phyloP scores from a whole-genome alignment of 2,329 filamentous ascomycete species.

The Calonectria leucothoes region DNA sequence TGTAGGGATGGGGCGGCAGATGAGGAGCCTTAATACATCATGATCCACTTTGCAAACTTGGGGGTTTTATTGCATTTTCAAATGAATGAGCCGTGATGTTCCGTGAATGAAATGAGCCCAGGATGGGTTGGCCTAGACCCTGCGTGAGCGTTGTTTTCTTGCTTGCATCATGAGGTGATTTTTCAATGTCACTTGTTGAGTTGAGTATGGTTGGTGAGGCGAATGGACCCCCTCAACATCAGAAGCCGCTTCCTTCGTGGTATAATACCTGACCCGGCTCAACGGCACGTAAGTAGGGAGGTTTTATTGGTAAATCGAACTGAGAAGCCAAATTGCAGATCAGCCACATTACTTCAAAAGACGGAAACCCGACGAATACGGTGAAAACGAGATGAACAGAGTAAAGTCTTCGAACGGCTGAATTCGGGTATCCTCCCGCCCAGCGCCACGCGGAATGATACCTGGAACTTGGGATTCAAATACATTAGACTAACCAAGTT shows the following conservation, averaged over 20 bases:
- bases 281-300: background rate
- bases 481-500: constrained; percentile 21
- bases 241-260: background rate
- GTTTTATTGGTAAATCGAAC: background rate
- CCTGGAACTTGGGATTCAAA: background rate
- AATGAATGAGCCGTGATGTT: too few relatives aligned
- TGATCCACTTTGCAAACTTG: background rate
- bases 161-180: background rate
- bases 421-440: background rate
- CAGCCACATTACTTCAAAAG: background rate
- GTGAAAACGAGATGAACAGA: constrained; percentile 21
- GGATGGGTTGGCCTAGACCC: background rate
- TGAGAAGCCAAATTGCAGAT: background rate
- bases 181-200: background rate
- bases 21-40: background rate
- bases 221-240: background rate
- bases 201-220: background rate
- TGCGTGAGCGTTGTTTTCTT: background rate
- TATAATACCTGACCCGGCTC: constrained; percentile 9
- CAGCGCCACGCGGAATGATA: background rate
- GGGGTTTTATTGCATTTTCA: background rate
- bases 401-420: background rate
- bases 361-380: constrained; percentile 31
- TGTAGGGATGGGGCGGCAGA: background rate
- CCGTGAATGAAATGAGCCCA: background rate